phyloP scores from a whole-genome alignment of 2,329 filamentous ascomycete genomes.

The Zasmidium cellare region DNA sequence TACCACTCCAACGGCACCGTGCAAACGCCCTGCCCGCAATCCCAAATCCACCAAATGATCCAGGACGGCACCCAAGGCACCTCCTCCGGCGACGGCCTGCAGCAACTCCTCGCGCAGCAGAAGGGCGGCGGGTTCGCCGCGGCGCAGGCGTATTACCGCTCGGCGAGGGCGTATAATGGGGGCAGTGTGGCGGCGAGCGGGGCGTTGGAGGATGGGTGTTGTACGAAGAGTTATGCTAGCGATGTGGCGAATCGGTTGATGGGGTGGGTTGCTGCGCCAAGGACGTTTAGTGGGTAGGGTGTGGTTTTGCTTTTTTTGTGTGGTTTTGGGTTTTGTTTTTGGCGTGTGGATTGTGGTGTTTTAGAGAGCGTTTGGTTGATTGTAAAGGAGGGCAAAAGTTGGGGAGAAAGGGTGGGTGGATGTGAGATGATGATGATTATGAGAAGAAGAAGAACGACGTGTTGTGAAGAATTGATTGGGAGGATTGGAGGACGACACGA shows the following conservation, averaged over 20 bases:
- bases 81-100: constrained; percentile 43
- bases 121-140: constrained; percentile 18
- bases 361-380: too few species aligned
- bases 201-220: constrained; percentile 43
- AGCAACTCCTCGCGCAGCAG: constrained; percentile 36
- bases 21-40: constrained; percentile 41
- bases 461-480: too few species aligned
- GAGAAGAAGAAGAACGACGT: too few species aligned
- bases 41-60: constrained; percentile 43
- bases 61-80: constrained; percentile 47
- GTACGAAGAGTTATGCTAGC: constrained; percentile 52
- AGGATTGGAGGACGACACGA: too few species aligned
- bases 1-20: constrained; percentile 28
- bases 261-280: constrained; percentile 37
- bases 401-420: too few species aligned
- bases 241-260: constrained; percentile 53
- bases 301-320: too few species aligned
- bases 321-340: too few species aligned
- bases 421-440: too few species aligned
- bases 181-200: constrained; percentile 39
- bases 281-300: background rate
- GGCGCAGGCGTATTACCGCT: constrained; percentile 46
- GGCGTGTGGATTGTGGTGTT: too few species aligned
- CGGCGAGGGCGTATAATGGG: constrained; percentile 54
- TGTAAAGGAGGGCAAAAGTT: too few species aligned